Base-by-base conservation (phyloP, 2,329 filamentous ascomycete genomes). In the Chlorencoelia australis region DNA sequence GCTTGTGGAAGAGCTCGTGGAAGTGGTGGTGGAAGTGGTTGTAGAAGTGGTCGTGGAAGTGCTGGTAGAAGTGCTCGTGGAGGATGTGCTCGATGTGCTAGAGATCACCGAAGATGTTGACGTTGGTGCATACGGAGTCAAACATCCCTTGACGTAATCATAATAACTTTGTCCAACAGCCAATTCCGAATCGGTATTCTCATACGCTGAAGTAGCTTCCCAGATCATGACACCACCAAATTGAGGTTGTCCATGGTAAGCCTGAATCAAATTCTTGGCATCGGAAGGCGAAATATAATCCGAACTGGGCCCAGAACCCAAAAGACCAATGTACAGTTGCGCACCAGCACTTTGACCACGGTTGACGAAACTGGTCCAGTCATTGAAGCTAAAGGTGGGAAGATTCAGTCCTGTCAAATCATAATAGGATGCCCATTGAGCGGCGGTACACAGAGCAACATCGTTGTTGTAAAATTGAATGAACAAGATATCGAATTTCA, bases 201-300 rank as follows among this genome's bases (percentile, higher is more conserved):
- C 37, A 11, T 45, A 31, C 1, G 52, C 47, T 27, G 28, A 33
- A 6, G 47, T 51, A 9, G 51, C 52, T 13, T 58, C 55, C 48
- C 51, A 56, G 21, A 58, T 17, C 54, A 56, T 57, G n/a, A 57
- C 43, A 42, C 55, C 55, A 33, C 53, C 55, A 19, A 58, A 56
- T 9, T 49, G 37, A n/a, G 38, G 9, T 9, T 46, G 32, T 3
- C 22, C 20, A 14, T 46, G 42, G 33, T 47, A 52, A 8, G 37
- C 40, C 10, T 32, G 17, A 22, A 56, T 48, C 14, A 58, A 35
- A 1, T 30, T 37, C 20, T 50, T 36, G 3, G 44, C 49, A 30
- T 54, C 46, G n/a, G 35, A 16, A 8, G 51, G 41, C 16, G 35
- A 34, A 7, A 53, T 25, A 20, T 49, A 56, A 30, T 53, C 47